Percentiles rank a stretch among this genome's conserved stretches.
These are phyloP conservation scores for Kodamaea hsintzibuensis DNA, from an alignment of 805 yeast species.

Conservation along the genomic window DNA sequence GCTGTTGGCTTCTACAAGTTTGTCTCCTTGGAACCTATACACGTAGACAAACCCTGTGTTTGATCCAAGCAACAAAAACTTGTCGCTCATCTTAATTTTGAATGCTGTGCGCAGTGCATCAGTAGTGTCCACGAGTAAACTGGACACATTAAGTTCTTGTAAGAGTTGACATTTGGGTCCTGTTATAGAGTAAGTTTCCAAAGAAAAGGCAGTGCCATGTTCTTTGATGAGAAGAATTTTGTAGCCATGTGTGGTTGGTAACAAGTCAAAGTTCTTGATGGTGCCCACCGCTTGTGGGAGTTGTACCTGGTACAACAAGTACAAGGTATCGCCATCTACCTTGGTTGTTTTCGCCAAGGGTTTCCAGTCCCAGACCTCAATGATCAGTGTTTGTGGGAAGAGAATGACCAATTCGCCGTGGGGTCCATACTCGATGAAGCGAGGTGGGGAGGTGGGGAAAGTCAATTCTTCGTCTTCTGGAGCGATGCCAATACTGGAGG, in stretches of 20 bases:
- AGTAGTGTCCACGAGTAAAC: neutral
- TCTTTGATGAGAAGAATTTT: neutral
- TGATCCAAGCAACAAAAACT: slow-evolving; percentile 23
- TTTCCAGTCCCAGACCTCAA: slow-evolving; percentile 41
- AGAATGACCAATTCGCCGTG: slow-evolving; percentile 34
- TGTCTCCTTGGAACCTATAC: slow-evolving; percentile 9
- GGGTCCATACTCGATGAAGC: slow-evolving; percentile 25
- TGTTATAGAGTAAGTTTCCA: neutral
- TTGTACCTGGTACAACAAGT: slow-evolving; percentile 12
- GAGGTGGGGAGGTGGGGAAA: neutral
- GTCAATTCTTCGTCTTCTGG: neutral
- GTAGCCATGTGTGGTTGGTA: neutral
- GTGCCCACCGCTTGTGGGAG: neutral
- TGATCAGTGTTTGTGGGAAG: slow-evolving; percentile 15
- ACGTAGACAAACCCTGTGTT: slow-evolving; percentile 24
- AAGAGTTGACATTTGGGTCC: neutral
- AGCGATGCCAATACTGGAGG: no score
- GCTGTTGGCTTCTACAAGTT: slow-evolving; percentile 17
- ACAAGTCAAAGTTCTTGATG: slow-evolving; percentile 1
- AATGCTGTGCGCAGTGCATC: slow-evolving; percentile 5
- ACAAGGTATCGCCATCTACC: slow-evolving; percentile 28
- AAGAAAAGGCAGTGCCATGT: neutral
- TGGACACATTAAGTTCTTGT: neutral
- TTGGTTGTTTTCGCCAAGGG: slow-evolving; percentile 9
- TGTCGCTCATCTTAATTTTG: slow-evolving; percentile 20